Percentiles rank a stretch among this genome's conserved stretches.
Evolutionary conservation across 2,329 filamentous ascomycete genomes (phyloP).

Genomic region (Fusarium napiforme): DNA sequence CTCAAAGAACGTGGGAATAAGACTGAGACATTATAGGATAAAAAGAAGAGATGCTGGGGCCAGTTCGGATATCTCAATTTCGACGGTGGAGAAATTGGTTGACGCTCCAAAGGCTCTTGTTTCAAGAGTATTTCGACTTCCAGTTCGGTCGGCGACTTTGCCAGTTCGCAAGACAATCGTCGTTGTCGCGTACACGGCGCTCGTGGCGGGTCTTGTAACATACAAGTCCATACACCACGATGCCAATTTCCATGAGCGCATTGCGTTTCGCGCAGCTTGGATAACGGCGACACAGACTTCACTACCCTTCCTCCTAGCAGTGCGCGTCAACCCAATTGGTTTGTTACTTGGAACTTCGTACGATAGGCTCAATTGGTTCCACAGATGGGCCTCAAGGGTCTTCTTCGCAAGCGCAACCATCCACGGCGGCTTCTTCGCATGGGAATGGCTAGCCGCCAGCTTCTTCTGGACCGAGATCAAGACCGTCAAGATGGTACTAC

Average conservation of each 20-base stretch:
- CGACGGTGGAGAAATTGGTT: conserved; percentile 27
- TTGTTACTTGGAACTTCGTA: conserved; percentile 41
- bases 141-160: conserved; percentile 22
- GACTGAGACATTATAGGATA: conserved; percentile 17
- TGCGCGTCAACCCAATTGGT: conserved; percentile 40
- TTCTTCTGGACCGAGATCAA: conserved; percentile 44
- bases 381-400: conserved; percentile 40
- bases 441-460: conserved; percentile 39
- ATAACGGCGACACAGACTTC: conserved; percentile 41
- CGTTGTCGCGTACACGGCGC: conserved; percentile 32
- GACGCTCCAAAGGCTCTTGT: conserved; percentile 24
- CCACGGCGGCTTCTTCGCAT: conserved; percentile 40
- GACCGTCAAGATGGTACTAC: conserved; percentile 43
- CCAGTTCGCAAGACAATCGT: conserved; percentile 31
- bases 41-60: conserved; percentile 27
- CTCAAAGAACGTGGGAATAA: background rate
- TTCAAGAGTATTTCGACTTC: conserved; percentile 8
- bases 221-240: conserved; percentile 44
- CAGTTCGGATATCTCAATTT: conserved; percentile 23
- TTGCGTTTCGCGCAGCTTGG: conserved; percentile 44
- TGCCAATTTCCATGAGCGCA: conserved; percentile 41
- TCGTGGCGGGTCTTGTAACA: conserved; percentile 38
- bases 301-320: conserved; percentile 39
- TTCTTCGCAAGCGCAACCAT: conserved; percentile 42
- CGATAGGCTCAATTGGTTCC: conserved; percentile 43